These are phyloP conservation scores for Erythrobasidium hasegawianum DNA, from an alignment of 1,284 basidiomycete genomes.

Conservation along the genomic window DNA sequence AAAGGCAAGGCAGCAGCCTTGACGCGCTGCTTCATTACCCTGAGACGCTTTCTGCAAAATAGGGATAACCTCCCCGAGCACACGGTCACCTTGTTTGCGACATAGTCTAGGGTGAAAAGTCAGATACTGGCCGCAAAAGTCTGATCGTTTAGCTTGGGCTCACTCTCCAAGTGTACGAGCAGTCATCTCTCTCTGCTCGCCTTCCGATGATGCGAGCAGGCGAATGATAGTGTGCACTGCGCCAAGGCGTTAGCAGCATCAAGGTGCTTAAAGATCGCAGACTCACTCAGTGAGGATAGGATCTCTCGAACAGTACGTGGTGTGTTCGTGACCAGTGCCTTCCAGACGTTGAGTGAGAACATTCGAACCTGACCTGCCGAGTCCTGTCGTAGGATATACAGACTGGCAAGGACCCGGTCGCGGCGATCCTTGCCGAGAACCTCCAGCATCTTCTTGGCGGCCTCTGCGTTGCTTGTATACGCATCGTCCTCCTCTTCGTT, in stretches of 20 bases:
- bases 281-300: conserved; percentile 75
- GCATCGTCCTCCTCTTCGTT: conserved; percentile 67
- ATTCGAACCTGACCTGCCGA: conserved; percentile 84
- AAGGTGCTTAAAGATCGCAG: background rate
- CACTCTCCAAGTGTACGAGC: conserved; percentile 65
- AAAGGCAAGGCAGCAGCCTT: conserved; percentile 83
- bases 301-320: conserved; percentile 78
- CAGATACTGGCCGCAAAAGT: background rate
- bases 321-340: conserved; percentile 82
- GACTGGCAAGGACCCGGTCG: conserved; percentile 81
- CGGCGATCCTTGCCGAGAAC: conserved; percentile 83
- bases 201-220: conserved; percentile 74
- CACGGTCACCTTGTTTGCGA: conserved; percentile 92
- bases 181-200: conserved; percentile 89
- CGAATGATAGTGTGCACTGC: conserved; percentile 54
- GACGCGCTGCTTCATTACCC: conserved; percentile 59
- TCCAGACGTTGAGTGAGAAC: conserved; percentile 95
- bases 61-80: conserved; percentile 65
- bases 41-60: conserved; percentile 41
- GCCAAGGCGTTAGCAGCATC: background rate
- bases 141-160: background rate
- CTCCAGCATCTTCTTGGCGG: conserved; percentile 78
- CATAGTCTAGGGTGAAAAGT: conserved; percentile 61
- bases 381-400: conserved; percentile 94
- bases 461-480: conserved; percentile 62